Base-by-base conservation (phyloP, 2,329 filamentous ascomycete species). In the Phialophora chinensis region DNA sequence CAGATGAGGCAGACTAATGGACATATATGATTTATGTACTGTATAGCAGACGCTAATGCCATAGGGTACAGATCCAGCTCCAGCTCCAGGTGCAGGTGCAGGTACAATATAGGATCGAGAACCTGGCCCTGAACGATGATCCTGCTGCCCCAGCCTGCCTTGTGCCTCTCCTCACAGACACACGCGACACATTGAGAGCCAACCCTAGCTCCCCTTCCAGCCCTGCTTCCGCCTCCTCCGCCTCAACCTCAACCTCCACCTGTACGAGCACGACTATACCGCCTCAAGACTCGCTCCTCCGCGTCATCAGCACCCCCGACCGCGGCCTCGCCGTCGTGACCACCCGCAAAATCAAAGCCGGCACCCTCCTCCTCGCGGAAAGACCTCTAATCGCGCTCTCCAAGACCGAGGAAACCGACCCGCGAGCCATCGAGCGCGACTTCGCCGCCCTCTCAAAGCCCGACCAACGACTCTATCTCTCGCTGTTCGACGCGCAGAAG, bases 251-350 rank as follows among this genome's bases (percentile, higher is more conserved):
- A n/a, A 38, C 35, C 35, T 38, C 35, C 3, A 17, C 35, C 35
- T 42, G 12, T 4, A 38, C 29, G 29, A 31, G 29, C 33, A 35
- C 33, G 10, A 11, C 0, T 12, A 7, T 17, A 20, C 38, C 17
- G 72, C 82, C 83, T 3, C 84, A 84, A 4, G 82, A 85, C 52
- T 83, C 82, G 29, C 78, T 66, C 10, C 55, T 88, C 20, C 82
- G 88, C 72, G 73, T 76, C 5, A 17, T 35, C 23, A 49, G 53
- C 25, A 72, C 68, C 1, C 50, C 65, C 11, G 69, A 67, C 44
- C 68, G 67, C 23, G 72, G 72, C 42, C 65, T 68, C 25, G 72
- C 64, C 2, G 60, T 72, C 10, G 68, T 72, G 50, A 57, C 72
- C 2, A 56, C 47, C 7, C 67, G 71, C 54, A 67, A 66, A 17